phyloP scores from a whole-genome alignment of 2,329 filamentous ascomycete species.

The Epichloe festucae region DNA sequence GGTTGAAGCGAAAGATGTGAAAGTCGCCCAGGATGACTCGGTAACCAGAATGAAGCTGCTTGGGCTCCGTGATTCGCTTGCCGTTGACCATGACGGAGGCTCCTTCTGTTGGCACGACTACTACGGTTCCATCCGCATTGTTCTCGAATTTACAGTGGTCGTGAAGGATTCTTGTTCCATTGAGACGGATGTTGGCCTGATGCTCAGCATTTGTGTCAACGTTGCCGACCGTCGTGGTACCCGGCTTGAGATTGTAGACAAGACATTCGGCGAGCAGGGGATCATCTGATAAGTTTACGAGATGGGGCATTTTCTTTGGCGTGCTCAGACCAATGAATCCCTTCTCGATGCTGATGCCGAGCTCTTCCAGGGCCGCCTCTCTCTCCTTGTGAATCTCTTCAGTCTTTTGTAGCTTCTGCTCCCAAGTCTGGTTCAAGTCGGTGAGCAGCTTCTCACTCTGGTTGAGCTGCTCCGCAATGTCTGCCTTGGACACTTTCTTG shows the following conservation, averaged over 20 bases:
- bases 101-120: constrained; percentile 75
- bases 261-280: constrained; percentile 89
- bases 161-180: constrained; percentile 82
- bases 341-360: constrained; percentile 98
- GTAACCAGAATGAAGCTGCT: constrained; percentile 78
- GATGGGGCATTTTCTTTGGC: constrained; percentile 97
- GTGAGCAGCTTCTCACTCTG: constrained; percentile 94
- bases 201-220: constrained; percentile 66
- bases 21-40: constrained; percentile 95
- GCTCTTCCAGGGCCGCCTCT: constrained; percentile 85
- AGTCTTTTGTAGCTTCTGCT: constrained; percentile 87
- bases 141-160: constrained; percentile 95
- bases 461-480: constrained; percentile 90
- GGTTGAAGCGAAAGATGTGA: constrained; percentile 97
- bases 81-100: constrained; percentile 98
- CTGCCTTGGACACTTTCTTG: constrained; percentile 95
- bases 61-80: constrained; percentile 73
- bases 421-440: constrained; percentile 97
- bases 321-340: constrained; percentile 91
- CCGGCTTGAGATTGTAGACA: constrained; percentile 95
- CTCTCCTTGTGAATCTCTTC: constrained; percentile 97
- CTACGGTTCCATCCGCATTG: constrained; percentile 74
- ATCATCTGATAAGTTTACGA: constrained; percentile 94
- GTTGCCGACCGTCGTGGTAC: constrained; percentile 86
- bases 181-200: constrained; percentile 80